Conservation (phyloP, 1,284 basidiomycete genomes). For the Rhodotorula sp. region DNA sequence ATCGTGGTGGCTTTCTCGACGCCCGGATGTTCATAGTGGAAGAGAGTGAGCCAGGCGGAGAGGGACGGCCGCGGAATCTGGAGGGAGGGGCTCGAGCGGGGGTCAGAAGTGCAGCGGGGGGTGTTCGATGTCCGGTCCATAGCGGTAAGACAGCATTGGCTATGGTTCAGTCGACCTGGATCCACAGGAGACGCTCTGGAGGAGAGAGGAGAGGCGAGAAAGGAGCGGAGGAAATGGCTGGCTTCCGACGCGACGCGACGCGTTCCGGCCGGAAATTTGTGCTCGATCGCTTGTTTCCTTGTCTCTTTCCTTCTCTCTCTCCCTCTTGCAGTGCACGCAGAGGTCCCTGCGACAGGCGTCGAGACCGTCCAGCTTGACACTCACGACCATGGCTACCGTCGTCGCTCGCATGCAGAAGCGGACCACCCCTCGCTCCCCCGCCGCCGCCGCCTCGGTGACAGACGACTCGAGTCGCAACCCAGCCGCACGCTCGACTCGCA, state of each 20-base stretch:
- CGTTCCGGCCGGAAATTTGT: background rate
- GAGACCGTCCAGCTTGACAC: background rate
- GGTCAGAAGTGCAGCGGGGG: background rate
- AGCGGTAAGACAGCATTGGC: no score
- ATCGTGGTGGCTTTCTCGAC: no score
- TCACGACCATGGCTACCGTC: background rate
- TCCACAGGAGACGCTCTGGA: no score
- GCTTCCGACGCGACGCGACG: background rate
- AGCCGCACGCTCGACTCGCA: slow-evolving; percentile 18
- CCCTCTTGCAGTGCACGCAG: background rate
- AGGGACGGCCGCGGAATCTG: background rate
- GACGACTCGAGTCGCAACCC: no score
- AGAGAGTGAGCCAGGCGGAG: background rate
- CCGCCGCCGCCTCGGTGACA: background rate
- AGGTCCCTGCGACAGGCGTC: no score
- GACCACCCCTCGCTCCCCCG: background rate
- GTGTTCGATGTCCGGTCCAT: no score
- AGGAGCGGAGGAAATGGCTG: no score
- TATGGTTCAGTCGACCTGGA: no score
- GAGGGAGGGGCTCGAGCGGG: background rate
- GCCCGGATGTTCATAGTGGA: background rate
- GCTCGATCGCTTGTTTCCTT: background rate
- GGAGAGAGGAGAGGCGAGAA: no score
- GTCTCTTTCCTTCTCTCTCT: background rate
- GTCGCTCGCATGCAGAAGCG: background rate